Percentiles rank a stretch among this genome's conserved stretches.
These are phyloP conservation scores for Avicennia marina DNA, from an alignment of 257 asterid genomes.

Conservation along the genomic window DNA sequence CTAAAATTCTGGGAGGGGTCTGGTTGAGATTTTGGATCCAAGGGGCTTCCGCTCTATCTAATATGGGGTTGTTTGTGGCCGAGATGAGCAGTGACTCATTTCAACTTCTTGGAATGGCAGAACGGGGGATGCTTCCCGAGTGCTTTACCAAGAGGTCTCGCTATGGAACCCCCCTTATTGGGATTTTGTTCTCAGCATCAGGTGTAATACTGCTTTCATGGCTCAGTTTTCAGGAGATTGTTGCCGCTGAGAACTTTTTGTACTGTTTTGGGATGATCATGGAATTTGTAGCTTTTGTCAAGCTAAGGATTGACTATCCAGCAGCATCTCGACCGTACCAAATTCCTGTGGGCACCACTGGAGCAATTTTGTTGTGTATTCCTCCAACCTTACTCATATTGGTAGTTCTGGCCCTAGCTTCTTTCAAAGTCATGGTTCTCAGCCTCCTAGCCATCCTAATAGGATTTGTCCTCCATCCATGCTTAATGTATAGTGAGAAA, in stretches of 20 bases:
- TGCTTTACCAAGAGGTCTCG: constrained; percentile 45
- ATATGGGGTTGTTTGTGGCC: constrained; percentile 72
- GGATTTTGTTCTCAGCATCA: constrained; percentile 56
- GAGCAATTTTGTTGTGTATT: constrained; percentile 41
- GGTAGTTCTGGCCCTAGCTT: constrained; percentile 45
- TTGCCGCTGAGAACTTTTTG: constrained; percentile 60
- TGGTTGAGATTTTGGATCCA: constrained; percentile 64
- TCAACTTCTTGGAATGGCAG: constrained; percentile 75
- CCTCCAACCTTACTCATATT: constrained; percentile 46
- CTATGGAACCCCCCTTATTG: constrained; percentile 49
- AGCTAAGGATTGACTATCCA: constrained; percentile 53
- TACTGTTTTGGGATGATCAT: constrained; percentile 65
- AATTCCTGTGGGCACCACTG: constrained; percentile 45
- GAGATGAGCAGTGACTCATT: constrained; percentile 78
- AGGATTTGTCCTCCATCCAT: constrained; percentile 52
- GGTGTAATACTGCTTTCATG: constrained; percentile 60
- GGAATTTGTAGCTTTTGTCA: constrained; percentile 61
- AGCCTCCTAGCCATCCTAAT: constrained; percentile 41
- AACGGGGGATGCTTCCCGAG: constrained; percentile 58
- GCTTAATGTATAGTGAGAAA: constrained; percentile 36
- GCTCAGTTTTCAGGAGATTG: constrained; percentile 73
- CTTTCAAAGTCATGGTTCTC: constrained; percentile 43
- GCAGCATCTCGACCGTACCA: constrained; percentile 47
- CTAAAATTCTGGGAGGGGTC: constrained; percentile 56
- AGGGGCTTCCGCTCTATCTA: constrained; percentile 64